These are phyloP conservation scores for Obelidium mucronatum DNA, from an alignment of 192 early-diverging fungal genomes.

Conservation along the genomic window DNA sequence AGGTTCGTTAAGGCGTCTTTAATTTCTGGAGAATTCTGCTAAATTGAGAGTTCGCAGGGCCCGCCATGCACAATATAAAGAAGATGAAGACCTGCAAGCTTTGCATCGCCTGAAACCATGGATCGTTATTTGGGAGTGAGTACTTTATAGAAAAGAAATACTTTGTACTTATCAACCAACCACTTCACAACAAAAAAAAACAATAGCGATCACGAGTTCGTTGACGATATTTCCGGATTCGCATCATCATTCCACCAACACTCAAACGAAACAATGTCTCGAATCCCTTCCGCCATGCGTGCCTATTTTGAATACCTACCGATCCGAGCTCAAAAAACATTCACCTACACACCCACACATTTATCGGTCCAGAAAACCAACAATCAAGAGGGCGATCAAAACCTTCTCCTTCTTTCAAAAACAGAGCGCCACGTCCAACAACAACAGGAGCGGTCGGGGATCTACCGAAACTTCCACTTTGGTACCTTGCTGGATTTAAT, in stretches of 20 bases:
- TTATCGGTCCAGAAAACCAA: neutral
- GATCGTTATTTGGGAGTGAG: conserved; percentile 45
- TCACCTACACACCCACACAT: neutral
- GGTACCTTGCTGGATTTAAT: conserved; percentile 52
- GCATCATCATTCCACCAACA: conserved; percentile 13
- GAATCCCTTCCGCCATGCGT: conserved; percentile 42
- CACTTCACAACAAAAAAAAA: neutral
- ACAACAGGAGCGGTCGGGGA: conserved; percentile 9
- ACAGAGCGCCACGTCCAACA: neutral
- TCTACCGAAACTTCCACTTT: conserved; percentile 51
- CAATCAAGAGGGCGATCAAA: neutral
- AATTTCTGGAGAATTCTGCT: conserved; percentile 27
- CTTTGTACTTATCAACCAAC: neutral
- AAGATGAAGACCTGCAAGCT: conserved; percentile 43
- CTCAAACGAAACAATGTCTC: conserved; percentile 8
- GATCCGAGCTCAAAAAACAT: conserved; percentile 30
- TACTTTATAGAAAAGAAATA: too few relatives aligned
- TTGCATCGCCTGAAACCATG: conserved; percentile 42
- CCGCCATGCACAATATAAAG: conserved; percentile 53
- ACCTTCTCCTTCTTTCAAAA: too few relatives aligned
- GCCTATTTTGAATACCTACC: conserved; percentile 57
- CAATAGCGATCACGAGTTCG: conserved; percentile 49
- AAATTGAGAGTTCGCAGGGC: conserved; percentile 37
- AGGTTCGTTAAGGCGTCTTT: conserved; percentile 28
- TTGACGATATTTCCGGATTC: conserved; percentile 40